phyloP scores from a whole-genome alignment of 169 alveolate species.

The Plasmodium chabaudi region DNA sequence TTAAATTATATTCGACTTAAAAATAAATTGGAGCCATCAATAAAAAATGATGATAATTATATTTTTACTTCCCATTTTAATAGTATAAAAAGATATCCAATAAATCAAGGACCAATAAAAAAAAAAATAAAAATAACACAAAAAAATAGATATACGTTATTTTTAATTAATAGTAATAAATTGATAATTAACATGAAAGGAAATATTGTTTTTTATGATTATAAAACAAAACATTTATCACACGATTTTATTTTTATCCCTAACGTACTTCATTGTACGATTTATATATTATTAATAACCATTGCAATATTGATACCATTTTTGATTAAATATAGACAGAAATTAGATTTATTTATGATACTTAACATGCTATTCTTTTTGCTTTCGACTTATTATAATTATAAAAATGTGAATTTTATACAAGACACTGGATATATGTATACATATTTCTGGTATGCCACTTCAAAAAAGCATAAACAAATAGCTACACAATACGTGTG shows the following conservation, averaged over 20 bases:
- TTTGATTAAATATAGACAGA: conserved; percentile 44
- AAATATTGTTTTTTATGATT: conserved; percentile 66
- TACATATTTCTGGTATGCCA: conserved; percentile 41
- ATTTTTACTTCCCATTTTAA: conserved; percentile 73
- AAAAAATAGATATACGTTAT: conserved; percentile 68
- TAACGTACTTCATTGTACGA: conserved; percentile 25
- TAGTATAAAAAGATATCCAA: conserved; percentile 64
- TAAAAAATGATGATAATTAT: conserved; percentile 54
- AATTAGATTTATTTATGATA: conserved; percentile 54
- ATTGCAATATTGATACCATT: conserved; percentile 12
- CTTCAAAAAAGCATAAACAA: not conserved
- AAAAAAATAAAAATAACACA: conserved; percentile 52
- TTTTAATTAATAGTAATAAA: conserved; percentile 54
- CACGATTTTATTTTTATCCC: conserved; percentile 65
- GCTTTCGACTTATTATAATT: conserved; percentile 58
- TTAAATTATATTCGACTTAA: conserved; percentile 50
- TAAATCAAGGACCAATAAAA: conserved; percentile 44
- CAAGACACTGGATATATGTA: conserved; percentile 56
- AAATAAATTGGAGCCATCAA: conserved; percentile 60
- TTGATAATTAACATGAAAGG: conserved; percentile 48
- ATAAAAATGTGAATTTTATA: conserved; percentile 62
- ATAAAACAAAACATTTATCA: conserved; percentile 60
- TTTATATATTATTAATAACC: conserved; percentile 13
- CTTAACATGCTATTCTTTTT: conserved; percentile 59
- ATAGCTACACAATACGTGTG: no score